Base-by-base conservation (phyloP, 1,139 yeast species). In the Suhomyces ambrosiae region DNA sequence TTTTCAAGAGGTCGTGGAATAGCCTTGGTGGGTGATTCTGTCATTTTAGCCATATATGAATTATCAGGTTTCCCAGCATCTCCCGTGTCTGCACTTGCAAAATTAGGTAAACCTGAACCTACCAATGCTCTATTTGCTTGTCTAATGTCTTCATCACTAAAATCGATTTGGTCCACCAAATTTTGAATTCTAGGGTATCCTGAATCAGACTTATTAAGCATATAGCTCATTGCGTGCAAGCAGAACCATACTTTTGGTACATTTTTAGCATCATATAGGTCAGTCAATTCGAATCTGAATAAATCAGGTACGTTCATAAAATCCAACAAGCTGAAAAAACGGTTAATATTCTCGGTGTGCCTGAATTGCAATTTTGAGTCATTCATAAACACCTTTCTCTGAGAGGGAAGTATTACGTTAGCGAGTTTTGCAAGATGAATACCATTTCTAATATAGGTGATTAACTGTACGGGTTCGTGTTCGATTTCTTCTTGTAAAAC, bases 211-310 rank as follows among this genome's bases (percentile, higher is more conserved):
- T 79, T 78, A 43, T 63, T 55, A 50, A 82, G 72, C 64, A 80
- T 81, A 60, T 77, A 86, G 30, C 92, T 82, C 51, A 92, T 68
- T 1, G 97, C 96, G 63, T 92, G 97, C 28, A 92, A 68, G 52
- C 97, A 89, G 58, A 89, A 90, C 61, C 94, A 86, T 15, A 94
- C 97, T 55, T 88, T 90, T 14, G 98, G 97, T 15, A 90, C 78
- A 53, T 92, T 87, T 53, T 89, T 90, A 52, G 86, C 86, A 57
- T 92, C 97, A 61, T 89, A 94, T 29, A 92, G 70, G 62, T 92
- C 99, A 2, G 96, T 89, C 41, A 90, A 73, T 57, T 90, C 97
- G 56, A 92, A 92, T 32, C 88, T 74, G 57, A 90, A 92, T 37
- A 89, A 70, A 48, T 82, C 94, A 0, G 98, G 98, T 48, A 92